Percentiles rank a stretch among this genome's conserved stretches.
phyloP scores from a whole-genome alignment of 2,329 filamentous ascomycete genomes.

The Fusarium sp. region DNA sequence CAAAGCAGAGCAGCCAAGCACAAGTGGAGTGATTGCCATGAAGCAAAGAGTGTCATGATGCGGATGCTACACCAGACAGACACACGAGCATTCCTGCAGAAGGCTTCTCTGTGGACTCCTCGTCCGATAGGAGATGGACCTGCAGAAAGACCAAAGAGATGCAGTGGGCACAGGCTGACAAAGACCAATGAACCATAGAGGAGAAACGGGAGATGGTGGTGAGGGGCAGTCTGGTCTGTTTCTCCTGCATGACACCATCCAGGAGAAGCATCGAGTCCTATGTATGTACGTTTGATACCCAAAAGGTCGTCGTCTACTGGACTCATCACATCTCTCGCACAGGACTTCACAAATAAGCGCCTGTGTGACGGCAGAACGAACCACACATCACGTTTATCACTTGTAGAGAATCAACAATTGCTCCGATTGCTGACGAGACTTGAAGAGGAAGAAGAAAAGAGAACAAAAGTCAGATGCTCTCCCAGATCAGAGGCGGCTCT shows the following conservation, averaged over 20 bases:
- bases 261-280: conserved; percentile 34
- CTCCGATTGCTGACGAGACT: conserved; percentile 5
- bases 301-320: conserved; percentile 6
- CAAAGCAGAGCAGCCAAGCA: neutral
- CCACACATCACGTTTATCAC: conserved; percentile 24
- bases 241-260: conserved; percentile 48
- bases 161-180: conserved; percentile 28
- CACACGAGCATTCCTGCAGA: conserved; percentile 31
- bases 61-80: conserved; percentile 35
- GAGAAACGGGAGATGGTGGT: conserved; percentile 32
- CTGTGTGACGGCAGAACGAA: conserved; percentile 31
- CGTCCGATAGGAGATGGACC: conserved; percentile 44
- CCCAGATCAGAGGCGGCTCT: conserved; percentile 32
- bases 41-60: conserved; percentile 37
- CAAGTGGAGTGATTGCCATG: conserved; percentile 32
- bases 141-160: conserved; percentile 36
- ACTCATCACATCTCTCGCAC: conserved; percentile 30
- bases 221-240: conserved; percentile 31
- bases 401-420: neutral
- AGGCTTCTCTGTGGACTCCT: conserved; percentile 28
- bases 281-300: conserved; percentile 14
- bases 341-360: conserved; percentile 34
- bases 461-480: conserved; percentile 37
- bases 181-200: conserved; percentile 31
- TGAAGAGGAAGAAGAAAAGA: neutral